Evolutionary conservation across 257 asterid genomes (phyloP).

Genomic region (Ocimum tenuiflorum): DNA sequence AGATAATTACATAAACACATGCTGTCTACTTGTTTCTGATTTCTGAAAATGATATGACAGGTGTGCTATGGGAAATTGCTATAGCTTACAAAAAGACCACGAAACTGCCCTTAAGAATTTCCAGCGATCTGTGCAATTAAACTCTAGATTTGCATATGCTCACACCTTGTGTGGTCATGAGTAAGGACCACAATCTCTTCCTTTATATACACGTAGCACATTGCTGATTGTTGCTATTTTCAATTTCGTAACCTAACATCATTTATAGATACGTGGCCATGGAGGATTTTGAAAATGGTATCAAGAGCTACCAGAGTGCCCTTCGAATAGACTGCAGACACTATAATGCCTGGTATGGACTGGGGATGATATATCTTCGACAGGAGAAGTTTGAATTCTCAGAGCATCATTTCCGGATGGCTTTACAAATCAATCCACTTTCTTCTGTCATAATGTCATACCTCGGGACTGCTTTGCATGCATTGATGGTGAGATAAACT

Average conservation of each 20-base stretch:
- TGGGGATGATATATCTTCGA: constrained; percentile 90
- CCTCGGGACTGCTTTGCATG: constrained; percentile 85
- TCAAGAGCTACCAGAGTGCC: constrained; percentile 77
- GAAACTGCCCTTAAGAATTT: constrained; percentile 87
- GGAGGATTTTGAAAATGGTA: constrained; percentile 89
- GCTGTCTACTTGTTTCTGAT: neutral
- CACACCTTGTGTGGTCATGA: constrained; percentile 94
- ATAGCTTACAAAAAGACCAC: constrained; percentile 90
- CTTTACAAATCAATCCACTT: constrained; percentile 70
- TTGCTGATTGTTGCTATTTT: neutral
- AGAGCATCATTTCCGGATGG: constrained; percentile 90
- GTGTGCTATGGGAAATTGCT: constrained; percentile 96
- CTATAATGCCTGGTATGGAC: constrained; percentile 98
- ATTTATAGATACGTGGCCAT: constrained; percentile 68
- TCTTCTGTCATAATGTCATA: constrained; percentile 95
- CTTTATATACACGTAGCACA: constrained; percentile 3
- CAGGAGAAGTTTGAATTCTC: constrained; percentile 91
- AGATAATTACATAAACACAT: neutral
- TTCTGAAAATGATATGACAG: constrained; percentile 38
- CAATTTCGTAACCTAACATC: constrained; percentile 7
- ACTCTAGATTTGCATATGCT: constrained; percentile 81
- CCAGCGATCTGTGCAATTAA: constrained; percentile 91
- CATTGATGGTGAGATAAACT: constrained; percentile 53
- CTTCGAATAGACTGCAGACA: constrained; percentile 78
- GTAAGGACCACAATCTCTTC: constrained; percentile 39